Evolutionary conservation across 257 asterid species (phyloP).

Genomic region (Lantana camara): DNA sequence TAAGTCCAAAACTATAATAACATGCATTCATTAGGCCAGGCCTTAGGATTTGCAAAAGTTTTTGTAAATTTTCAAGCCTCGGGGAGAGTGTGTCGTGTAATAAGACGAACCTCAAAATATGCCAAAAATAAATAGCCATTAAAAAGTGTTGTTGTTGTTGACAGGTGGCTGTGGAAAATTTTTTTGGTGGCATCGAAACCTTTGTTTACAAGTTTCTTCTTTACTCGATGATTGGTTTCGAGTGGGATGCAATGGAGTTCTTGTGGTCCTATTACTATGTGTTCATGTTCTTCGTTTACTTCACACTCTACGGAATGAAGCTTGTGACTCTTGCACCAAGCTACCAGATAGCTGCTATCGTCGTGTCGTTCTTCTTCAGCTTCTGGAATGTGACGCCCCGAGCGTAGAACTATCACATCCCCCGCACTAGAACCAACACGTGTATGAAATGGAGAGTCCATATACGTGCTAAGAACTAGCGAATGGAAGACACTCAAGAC

Average conservation of each 20-base stretch:
- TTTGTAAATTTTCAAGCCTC: too few relatives aligned
- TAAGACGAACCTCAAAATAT: not conserved
- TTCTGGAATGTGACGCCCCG: too few relatives aligned
- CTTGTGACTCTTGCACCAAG: conserved; percentile 82
- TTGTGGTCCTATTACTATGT: conserved; percentile 75
- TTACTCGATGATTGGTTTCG: conserved; percentile 82
- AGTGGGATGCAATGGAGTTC: conserved; percentile 55
- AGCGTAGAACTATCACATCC: too few relatives aligned
- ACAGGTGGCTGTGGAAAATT: conserved; percentile 72
- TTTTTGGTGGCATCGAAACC: conserved; percentile 59
- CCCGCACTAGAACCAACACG: too few relatives aligned
- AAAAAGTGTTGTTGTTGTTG: not conserved
- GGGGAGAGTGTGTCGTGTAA: too few relatives aligned
- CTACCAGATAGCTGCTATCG: conserved; percentile 75
- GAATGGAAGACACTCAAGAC: too few relatives aligned
- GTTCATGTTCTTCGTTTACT: conserved; percentile 76
- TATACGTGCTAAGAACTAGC: too few relatives aligned
- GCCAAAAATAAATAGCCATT: too few relatives aligned
- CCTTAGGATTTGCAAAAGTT: too few relatives aligned
- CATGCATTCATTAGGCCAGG: too few relatives aligned
- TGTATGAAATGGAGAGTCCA: too few relatives aligned
- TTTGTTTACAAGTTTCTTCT: conserved; percentile 68
- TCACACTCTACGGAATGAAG: conserved; percentile 87
- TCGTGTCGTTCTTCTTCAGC: conserved; percentile 88
- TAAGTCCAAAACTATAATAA: too few relatives aligned